Base-by-base conservation (phyloP, 176 grass and related monocot genomes). In the Oryza meyeriana region DNA sequence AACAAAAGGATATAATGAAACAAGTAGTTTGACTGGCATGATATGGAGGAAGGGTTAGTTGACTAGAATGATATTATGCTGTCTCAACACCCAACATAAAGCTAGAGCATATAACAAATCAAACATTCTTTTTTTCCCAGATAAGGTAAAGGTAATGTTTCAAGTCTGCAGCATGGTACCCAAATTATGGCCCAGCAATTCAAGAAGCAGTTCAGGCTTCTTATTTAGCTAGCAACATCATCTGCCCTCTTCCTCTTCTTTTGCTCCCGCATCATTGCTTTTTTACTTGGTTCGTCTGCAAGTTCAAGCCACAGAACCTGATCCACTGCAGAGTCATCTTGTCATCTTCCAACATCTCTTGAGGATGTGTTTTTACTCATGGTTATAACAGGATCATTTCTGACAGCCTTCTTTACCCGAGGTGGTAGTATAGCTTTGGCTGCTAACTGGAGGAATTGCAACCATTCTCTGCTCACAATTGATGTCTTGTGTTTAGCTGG, bases 201-300 rank as follows among this genome's bases (percentile, higher is more conserved):
- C 61, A 61, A 62, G 45, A 32, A 83, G 31, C 40, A 30, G 16
- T 52, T 76, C 44, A 55, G 29, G 32, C n/a, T 10, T 13, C 1
- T 12, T 50, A 61, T 47, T 66, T 33, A 58, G 30, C 61, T 64
- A 64, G 61, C 44, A 72, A 69, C 38, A 41, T 85, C 74, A 85
- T 47, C 86, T 70, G 29, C 86, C 28, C 9, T 45, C 64, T 79
- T 86, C 69, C 66, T 81, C 69, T 44, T 88, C 83, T 81, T 88
- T 29, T 86, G 57, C 64, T 88, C 86, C 63, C 4, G 61, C 47
- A 73, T 30, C 47, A 83, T 12, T 12, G 74, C 41, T 1, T 79
- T 83, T 82, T 82, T 71, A 61, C 82, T 78, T 52, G 48, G 32
- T 33, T 85, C 71, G 2, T 75, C 74, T 35, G 27, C 57, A 70